Evolutionary conservation across 2,329 filamentous ascomycete species (phyloP), one percentile per base, ranked within the genome.

Genomic region (Incumbomyces lentus): DNA sequence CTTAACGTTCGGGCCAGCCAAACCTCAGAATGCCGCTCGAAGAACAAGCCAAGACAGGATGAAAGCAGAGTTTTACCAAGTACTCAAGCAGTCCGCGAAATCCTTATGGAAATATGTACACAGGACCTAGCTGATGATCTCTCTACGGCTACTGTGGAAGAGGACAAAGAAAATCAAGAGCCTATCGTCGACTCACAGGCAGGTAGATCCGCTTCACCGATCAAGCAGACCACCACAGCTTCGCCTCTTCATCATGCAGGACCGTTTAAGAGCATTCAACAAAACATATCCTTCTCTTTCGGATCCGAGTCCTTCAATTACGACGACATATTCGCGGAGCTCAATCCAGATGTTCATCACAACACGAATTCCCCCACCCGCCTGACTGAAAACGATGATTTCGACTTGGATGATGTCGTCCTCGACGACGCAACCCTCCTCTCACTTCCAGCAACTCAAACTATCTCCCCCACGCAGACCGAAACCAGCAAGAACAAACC

Each of bases 111-210:
- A 13, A n/a, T 46, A 13, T 46, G 26, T 19, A 40, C 44, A 8
- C 44, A 46, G 17, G 44, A 46, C 22, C 44, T 46, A 3, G 37
- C 29, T 7, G 19, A 40, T 18, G 44, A 46, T 35, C 35, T 40
- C n/a, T 14, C 12, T 16, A 26, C 22, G 4, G 44, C 39, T 14
- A 22, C 26, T 6, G 22, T 18, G 17, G 18, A 12, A 4, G 19
- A 18, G 10, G 44, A 46, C 18, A 46, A 46, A 32, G 44, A 46
- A 18, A 46, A 46, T 16, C 22, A 40, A 16, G n/a, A 40, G 37
- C 44, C 44, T 2, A 19, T 10, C 12, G 17, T 16, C 6, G 40
- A 17, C 8, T 11, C 16, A 6, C 18, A 7, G 3, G 34, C 31
- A 12, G 40, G n/a, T 6, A 19, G 14, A n/a, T n/a, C 18, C 4